Base-by-base conservation (phyloP, 129 eudicot genomes). In the Gnaphalium uliginosum region DNA sequence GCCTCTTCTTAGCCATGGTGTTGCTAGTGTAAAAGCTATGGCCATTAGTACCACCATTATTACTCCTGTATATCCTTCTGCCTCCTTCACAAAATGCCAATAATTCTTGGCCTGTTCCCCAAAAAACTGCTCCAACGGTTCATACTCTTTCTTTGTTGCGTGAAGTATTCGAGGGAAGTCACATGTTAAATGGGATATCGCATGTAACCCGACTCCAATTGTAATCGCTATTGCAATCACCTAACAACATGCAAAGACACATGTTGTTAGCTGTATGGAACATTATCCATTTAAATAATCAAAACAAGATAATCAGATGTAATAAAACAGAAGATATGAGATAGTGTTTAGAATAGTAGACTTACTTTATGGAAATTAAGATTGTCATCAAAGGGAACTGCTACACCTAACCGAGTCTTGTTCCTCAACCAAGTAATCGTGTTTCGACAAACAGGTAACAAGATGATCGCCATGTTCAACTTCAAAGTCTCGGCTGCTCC, bases 401-500 rank as follows among this genome's bases (percentile, higher is more conserved):
- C 92, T 0, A 27, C 72, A 15, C 94, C 89, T 56, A 89, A 62
- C 74, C 54, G 72, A 23, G 93, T 86, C 84, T 85, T 93, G 92
- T 85, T 90, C 78, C 96, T 83, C 17, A 93, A 89, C 96, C 96
- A 93, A 3, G 98, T 93, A 71, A 89, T 87, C 6, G 94, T 87
- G 79, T 92, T 92, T 18, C 98, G 86, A 73, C 98, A 89, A 48
- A 92, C 93, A 1, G 98, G 98, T 3, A 93, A 81, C 30, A 93
- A 74, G 39, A 93, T 90, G 51, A 93, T 63, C 1, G 98, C 96
- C 98, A 93, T 93, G 82, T 93, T 93, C 51, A 93, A 60, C 85
- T 93, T 93, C 8, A 93, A 79, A 0, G 95, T 93, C 86, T 93
- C 98, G 25, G 96, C 98, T 3, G 95, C 98, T 10, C 98, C 98